These are phyloP conservation scores for Adansonia gregorii DNA, from an alignment of 441 rosid species.

Conservation along the genomic window DNA sequence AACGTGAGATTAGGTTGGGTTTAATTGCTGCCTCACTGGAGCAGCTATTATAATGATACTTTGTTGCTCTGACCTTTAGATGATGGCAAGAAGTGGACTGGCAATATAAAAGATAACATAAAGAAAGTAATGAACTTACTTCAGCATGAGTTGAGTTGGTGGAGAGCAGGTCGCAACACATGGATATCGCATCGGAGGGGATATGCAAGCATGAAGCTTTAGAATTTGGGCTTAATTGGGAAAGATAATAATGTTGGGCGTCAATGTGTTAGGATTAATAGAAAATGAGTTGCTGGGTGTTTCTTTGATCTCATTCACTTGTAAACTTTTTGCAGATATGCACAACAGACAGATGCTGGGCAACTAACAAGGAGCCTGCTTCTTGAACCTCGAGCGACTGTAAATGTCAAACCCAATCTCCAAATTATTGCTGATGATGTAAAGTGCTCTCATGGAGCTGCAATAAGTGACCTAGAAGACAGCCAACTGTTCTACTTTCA, in stretches of 20 bases:
- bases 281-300: not conserved
- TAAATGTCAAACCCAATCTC: conserved; percentile 88
- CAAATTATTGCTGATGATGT: conserved; percentile 83
- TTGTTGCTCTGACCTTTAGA: not conserved
- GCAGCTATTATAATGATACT: not conserved
- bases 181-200: not conserved
- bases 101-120: not conserved
- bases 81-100: conserved; percentile 8
- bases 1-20: not conserved
- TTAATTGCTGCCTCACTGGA: not conserved
- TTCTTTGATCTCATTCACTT: not conserved
- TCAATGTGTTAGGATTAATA: not conserved
- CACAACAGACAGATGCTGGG: conserved; percentile 88
- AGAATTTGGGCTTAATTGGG: not conserved
- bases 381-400: conserved; percentile 80
- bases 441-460: conserved; percentile 96
- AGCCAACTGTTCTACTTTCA: conserved; percentile 84
- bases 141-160: not conserved
- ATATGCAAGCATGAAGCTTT: not conserved
- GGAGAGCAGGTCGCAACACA: not conserved
- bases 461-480: conserved; percentile 88
- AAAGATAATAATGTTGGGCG: not conserved
- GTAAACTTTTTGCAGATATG: conserved; percentile 49
- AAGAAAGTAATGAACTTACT: not conserved
- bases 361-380: conserved; percentile 85